phyloP scores from a whole-genome alignment of 176 grass and related monocot genomes.

The Eleusine indica region DNA sequence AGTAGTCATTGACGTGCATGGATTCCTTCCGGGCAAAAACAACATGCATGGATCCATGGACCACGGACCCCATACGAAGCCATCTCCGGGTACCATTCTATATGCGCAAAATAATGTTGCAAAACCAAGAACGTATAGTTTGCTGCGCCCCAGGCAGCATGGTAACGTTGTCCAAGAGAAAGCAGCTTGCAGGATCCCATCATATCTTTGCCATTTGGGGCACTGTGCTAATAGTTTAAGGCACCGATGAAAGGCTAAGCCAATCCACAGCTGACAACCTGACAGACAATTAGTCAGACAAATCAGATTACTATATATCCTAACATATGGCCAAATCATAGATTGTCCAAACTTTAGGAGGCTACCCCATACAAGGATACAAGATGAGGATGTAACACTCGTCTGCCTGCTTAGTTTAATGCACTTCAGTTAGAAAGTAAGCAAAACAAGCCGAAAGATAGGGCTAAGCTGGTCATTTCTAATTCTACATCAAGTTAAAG shows the following conservation, averaged over 20 bases:
- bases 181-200: constrained; percentile 15
- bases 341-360: constrained; percentile 56
- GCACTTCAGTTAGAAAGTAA: constrained; percentile 40
- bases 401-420: constrained; percentile 29
- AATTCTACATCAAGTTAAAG: constrained; percentile 32
- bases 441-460: not conserved
- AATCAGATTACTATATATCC: not conserved
- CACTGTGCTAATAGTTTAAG: constrained; percentile 32
- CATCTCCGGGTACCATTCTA: constrained; percentile 27
- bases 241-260: not conserved
- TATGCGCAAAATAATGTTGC: constrained; percentile 9
- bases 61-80: not conserved
- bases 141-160: constrained; percentile 15
- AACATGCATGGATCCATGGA: constrained; percentile 48
- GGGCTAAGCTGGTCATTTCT: constrained; percentile 32
- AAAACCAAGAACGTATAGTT: constrained; percentile 3
- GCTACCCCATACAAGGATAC: constrained; percentile 40
- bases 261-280: constrained; percentile 22
- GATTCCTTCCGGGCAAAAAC: constrained; percentile 44
- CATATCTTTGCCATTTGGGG: constrained; percentile 34
- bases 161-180: constrained; percentile 43
- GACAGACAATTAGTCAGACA: constrained; percentile 18
- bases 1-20: constrained; percentile 31
- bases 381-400: constrained; percentile 27
- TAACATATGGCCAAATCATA: constrained; percentile 38